These are phyloP conservation scores for Saxophila tyrrhenica DNA, from an alignment of 495 filamentous ascomycete genomes.

Conservation along the genomic window DNA sequence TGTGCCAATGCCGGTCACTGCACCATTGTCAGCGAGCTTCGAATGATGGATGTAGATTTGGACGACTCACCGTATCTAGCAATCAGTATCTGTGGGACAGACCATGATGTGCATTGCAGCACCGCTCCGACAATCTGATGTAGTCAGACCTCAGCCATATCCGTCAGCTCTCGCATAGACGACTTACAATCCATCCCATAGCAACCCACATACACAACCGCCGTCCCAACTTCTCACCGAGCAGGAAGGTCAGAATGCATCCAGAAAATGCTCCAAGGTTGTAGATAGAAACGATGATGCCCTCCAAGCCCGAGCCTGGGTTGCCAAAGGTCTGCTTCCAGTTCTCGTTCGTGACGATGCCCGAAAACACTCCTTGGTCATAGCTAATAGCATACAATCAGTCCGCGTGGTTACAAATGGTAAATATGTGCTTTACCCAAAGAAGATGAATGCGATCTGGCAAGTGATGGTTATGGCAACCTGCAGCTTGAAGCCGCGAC, in stretches of 20 bases:
- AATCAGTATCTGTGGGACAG: slow-evolving; percentile 23
- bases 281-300: slow-evolving; percentile 29
- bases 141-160: too few species aligned
- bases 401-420: too few species aligned
- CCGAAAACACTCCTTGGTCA: slow-evolving; percentile 45
- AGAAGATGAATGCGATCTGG: slow-evolving; percentile 29
- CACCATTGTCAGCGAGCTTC: too few species aligned
- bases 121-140: slow-evolving; percentile 21
- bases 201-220: slow-evolving; percentile 27
- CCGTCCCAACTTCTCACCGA: slow-evolving; percentile 24
- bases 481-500: slow-evolving; percentile 22
- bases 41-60: too few species aligned
- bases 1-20: slow-evolving; percentile 28
- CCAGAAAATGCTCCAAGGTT: slow-evolving; percentile 27
- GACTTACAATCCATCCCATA: slow-evolving; percentile 25
- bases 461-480: slow-evolving; percentile 25
- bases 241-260: slow-evolving; percentile 24
- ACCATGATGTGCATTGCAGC: slow-evolving; percentile 23
- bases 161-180: too few species aligned
- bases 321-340: slow-evolving; percentile 33
- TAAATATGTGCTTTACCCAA: too few species aligned
- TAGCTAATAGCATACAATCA: slow-evolving; percentile 31
- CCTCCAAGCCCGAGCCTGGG: slow-evolving; percentile 16
- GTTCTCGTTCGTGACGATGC: slow-evolving; percentile 31
- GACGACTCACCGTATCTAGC: slow-evolving; percentile 17